Evolutionary conservation across 1,284 basidiomycete species (phyloP).

Genomic region (Melanopsichium pennsylvanicum): DNA sequence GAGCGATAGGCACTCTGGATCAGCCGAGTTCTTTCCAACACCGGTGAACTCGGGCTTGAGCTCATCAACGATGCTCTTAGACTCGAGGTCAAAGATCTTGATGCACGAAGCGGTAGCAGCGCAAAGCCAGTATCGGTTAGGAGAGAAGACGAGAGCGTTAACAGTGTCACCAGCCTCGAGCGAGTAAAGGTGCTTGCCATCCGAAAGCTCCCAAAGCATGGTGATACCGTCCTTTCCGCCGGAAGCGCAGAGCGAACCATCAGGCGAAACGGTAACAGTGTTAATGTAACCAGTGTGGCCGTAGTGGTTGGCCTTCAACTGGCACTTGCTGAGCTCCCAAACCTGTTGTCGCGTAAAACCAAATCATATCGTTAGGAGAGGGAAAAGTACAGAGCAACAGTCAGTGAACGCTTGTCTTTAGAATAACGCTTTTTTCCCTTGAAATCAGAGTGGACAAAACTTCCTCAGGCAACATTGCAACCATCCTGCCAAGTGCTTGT

Average conservation of each 20-base stretch:
- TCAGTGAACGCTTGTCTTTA: too few relatives aligned
- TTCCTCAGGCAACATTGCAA: not conserved
- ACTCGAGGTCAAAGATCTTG: conserved; percentile 74
- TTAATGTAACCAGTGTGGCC: conserved; percentile 99
- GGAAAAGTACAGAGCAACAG: too few relatives aligned
- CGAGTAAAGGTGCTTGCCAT: conserved; percentile 99
- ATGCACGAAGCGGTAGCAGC: conserved; percentile 97
- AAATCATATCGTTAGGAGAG: too few relatives aligned
- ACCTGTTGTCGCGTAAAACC: too few relatives aligned
- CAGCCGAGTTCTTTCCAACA: conserved; percentile 78
- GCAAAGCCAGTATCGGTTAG: conserved; percentile 92
- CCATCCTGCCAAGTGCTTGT: not conserved
- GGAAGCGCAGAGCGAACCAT: conserved; percentile 97
- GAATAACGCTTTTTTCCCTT: too few relatives aligned
- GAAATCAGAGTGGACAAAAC: conserved; percentile 7
- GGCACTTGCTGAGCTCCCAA: conserved; percentile 99
- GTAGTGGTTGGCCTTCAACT: conserved; percentile 99
- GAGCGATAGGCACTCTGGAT: conserved; percentile 95
- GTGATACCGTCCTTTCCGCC: conserved; percentile 97
- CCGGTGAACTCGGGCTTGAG: conserved; percentile 73
- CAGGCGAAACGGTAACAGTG: conserved; percentile 97
- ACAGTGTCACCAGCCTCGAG: conserved; percentile 98
- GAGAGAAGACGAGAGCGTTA: conserved; percentile 99
- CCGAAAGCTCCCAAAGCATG: conserved; percentile 99
- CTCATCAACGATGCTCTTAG: conserved; percentile 96